These are phyloP conservation scores for Aaosphaeria arxii DNA, from an alignment of 2,329 filamentous ascomycete species.

Conservation along the genomic window DNA sequence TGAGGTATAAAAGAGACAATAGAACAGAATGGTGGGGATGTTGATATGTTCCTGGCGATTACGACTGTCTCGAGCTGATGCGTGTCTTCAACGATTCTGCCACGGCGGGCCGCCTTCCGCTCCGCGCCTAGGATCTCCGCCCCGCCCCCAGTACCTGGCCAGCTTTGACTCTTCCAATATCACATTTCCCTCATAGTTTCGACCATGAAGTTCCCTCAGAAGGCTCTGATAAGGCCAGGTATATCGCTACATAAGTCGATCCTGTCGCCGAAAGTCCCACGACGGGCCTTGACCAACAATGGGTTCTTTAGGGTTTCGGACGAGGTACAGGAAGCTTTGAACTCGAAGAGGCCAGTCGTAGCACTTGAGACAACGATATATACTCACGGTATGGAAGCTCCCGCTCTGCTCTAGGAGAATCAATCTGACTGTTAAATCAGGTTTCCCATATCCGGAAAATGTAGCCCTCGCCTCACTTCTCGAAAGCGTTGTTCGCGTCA, in stretches of 20 bases:
- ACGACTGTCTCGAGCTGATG: slow-evolving; percentile 24
- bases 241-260: slow-evolving; percentile 4
- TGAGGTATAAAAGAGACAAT: slow-evolving; percentile 12
- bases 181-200: not conserved
- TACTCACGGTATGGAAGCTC: slow-evolving; percentile 68
- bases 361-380: slow-evolving; percentile 96
- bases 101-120: slow-evolving; percentile 16
- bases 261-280: slow-evolving; percentile 3
- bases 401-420: not conserved
- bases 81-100: slow-evolving; percentile 25
- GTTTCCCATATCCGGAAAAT: slow-evolving; percentile 70
- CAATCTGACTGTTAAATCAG: slow-evolving; percentile 34
- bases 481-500: slow-evolving; percentile 74
- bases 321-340: slow-evolving; percentile 76
- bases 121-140: slow-evolving; percentile 14
- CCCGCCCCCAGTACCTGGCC: slow-evolving; percentile 1
- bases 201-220: slow-evolving; percentile 22
- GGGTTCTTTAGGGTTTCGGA: slow-evolving; percentile 70
- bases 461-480: slow-evolving; percentile 74
- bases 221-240: slow-evolving; percentile 14
- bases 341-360: slow-evolving; percentile 75
- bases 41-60: slow-evolving; percentile 10
- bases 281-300: slow-evolving; percentile 36
- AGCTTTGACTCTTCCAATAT: not conserved
- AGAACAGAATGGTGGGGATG: slow-evolving; percentile 7